phyloP scores from a whole-genome alignment of 495 filamentous ascomycete species.

The Penicillium manginii region DNA sequence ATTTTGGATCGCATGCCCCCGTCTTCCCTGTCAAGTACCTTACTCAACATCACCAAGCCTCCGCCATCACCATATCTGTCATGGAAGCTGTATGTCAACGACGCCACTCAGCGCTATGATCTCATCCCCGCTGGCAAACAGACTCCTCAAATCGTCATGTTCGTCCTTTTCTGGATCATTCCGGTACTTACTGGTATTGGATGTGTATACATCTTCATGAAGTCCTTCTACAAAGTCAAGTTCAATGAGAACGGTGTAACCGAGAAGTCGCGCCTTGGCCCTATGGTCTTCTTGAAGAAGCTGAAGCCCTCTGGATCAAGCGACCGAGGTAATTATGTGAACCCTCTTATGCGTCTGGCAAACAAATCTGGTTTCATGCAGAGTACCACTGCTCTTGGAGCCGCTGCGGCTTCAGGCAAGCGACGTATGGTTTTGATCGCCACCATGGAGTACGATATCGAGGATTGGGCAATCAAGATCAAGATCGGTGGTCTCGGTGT shows the following conservation, averaged over 20 bases:
- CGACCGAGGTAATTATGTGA: constrained; percentile 13
- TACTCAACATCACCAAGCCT: constrained; percentile 63
- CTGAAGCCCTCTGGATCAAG: constrained; percentile 24
- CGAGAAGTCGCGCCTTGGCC: constrained; percentile 47
- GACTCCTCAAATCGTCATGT: constrained; percentile 58
- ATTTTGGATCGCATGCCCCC: constrained; percentile 68
- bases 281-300: constrained; percentile 41
- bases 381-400: constrained; percentile 46
- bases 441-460: constrained; percentile 76
- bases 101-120: constrained; percentile 53
- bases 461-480: constrained; percentile 73
- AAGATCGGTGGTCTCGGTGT: constrained; percentile 76
- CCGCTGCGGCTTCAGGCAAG: constrained; percentile 35
- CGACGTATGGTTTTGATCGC: constrained; percentile 65
- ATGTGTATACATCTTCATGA: constrained; percentile 64
- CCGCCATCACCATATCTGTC: constrained; percentile 58
- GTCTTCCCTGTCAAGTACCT: constrained; percentile 53
- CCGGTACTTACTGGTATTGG: constrained; percentile 53
- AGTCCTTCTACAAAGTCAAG: constrained; percentile 74
- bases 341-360: constrained; percentile 37
- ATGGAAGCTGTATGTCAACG: constrained; percentile 59
- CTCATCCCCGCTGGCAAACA: constrained; percentile 56
- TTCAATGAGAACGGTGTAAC: constrained; percentile 68
- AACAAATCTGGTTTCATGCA: constrained; percentile 51
- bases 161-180: constrained; percentile 57